Evolutionary conservation across 2,329 filamentous ascomycete genomes (phyloP).

Genomic region (Orbilia blumenaviensis): DNA sequence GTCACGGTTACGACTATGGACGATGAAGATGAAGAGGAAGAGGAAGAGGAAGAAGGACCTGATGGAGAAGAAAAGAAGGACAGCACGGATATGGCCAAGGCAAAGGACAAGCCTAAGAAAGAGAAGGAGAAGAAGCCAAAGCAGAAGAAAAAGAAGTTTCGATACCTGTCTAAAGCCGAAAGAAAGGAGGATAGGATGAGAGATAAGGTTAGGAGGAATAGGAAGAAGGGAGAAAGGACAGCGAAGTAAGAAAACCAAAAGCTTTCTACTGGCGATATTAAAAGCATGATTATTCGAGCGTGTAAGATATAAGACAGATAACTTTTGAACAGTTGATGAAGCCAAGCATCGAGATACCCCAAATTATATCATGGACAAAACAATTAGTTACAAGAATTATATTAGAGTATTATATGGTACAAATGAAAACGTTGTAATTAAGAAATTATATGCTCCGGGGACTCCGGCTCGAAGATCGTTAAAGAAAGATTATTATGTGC

Average conservation of each 20-base stretch:
- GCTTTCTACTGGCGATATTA: neutral
- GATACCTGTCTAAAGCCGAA: conserved; percentile 89
- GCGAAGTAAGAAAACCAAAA: neutral
- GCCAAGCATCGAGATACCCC: neutral
- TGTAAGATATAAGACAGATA: conserved; percentile 1
- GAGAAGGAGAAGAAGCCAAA: conserved; percentile 67
- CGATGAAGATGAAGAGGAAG: conserved; percentile 64
- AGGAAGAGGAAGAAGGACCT: conserved; percentile 59
- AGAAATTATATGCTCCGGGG: neutral
- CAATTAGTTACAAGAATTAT: neutral
- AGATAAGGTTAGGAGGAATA: conserved; percentile 75
- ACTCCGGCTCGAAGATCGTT: neutral
- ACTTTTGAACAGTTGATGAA: conserved; percentile 11
- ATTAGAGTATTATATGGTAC: neutral
- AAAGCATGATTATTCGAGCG: neutral
- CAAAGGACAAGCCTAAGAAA: conserved; percentile 60
- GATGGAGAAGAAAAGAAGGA: conserved; percentile 57
- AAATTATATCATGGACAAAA: neutral
- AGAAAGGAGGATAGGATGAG: conserved; percentile 71
- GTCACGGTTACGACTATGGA: conserved; percentile 92
- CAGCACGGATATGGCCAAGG: conserved; percentile 54
- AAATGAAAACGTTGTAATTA: conserved; percentile 16
- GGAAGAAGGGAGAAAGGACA: conserved; percentile 61
- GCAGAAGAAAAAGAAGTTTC: conserved; percentile 89
- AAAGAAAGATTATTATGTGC: neutral